These are phyloP conservation scores for Sesbania bispinosa DNA, from an alignment of 306 rosid species.

Conservation along the genomic window DNA sequence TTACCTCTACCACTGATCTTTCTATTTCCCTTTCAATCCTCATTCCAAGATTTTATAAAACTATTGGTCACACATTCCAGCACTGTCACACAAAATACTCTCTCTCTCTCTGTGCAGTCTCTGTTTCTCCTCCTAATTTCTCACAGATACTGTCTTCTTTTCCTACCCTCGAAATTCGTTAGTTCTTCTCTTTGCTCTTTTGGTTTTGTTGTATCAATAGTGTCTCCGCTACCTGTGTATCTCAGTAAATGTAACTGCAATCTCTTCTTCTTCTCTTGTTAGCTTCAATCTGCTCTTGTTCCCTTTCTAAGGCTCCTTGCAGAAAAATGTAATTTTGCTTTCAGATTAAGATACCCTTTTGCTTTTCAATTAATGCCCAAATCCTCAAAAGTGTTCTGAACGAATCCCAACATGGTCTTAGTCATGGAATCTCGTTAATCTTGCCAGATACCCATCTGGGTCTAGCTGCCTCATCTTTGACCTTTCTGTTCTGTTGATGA, in stretches of 20 bases:
- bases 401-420: conserved; percentile 30
- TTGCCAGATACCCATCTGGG: conserved; percentile 20
- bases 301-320: not conserved
- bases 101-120: not conserved
- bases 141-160: conserved; percentile 25
- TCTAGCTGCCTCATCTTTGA: conserved; percentile 8
- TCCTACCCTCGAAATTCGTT: conserved; percentile 28
- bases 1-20: not conserved
- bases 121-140: conserved; percentile 19
- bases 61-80: conserved; percentile 39
- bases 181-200: conserved; percentile 22
- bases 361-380: conserved; percentile 38
- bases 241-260: conserved; percentile 59
- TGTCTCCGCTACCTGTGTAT: conserved; percentile 5
- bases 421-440: conserved; percentile 71
- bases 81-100: conserved; percentile 37
- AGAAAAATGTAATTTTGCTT: conserved; percentile 60
- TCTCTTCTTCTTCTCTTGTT: conserved; percentile 14
- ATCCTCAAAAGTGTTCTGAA: conserved; percentile 47
- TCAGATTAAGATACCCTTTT: conserved; percentile 28
- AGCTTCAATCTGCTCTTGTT: conserved; percentile 8
- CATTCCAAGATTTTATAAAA: conserved; percentile 12
- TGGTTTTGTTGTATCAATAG: conserved; percentile 32
- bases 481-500: conserved; percentile 31
- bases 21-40: not conserved